Percentiles rank a stretch among this genome's conserved stretches.
Evolutionary conservation across 441 rosid species (phyloP).

Genomic region (Gossypium lobatum): DNA sequence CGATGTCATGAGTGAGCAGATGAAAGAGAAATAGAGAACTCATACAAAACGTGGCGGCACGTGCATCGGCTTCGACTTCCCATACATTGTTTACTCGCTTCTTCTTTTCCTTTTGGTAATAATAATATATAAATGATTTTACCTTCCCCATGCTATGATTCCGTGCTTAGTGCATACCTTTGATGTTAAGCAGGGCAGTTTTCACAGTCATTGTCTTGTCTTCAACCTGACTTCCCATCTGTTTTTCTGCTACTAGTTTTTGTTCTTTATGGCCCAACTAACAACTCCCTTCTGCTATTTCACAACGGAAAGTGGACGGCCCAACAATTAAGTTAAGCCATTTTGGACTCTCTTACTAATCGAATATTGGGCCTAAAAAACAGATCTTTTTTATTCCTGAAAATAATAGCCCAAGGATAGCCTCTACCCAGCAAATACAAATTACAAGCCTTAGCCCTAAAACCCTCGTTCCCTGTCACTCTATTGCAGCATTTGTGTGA

Average conservation of each 20-base stretch:
- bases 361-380: background rate
- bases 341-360: background rate
- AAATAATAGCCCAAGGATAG: no score
- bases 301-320: background rate
- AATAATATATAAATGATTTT: background rate
- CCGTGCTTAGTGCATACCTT: background rate
- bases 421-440: background rate
- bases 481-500: background rate
- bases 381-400: no score
- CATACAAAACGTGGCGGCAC: constrained; percentile 18
- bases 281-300: background rate
- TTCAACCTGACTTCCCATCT: background rate
- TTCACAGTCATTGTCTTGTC: background rate
- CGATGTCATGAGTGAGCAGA: constrained; percentile 13
- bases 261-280: background rate
- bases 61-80: constrained; percentile 15
- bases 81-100: background rate
- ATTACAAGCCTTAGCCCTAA: background rate
- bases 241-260: background rate
- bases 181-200: no score
- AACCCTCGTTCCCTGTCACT: background rate
- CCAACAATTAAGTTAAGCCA: background rate
- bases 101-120: no score
- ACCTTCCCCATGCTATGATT: background rate
- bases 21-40: background rate